A percentile compares a stretch with the other conserved stretches of the same genome.
phyloP scores from a whole-genome alignment of 805 yeast species.

The Cyberlindnera maclurae region DNA sequence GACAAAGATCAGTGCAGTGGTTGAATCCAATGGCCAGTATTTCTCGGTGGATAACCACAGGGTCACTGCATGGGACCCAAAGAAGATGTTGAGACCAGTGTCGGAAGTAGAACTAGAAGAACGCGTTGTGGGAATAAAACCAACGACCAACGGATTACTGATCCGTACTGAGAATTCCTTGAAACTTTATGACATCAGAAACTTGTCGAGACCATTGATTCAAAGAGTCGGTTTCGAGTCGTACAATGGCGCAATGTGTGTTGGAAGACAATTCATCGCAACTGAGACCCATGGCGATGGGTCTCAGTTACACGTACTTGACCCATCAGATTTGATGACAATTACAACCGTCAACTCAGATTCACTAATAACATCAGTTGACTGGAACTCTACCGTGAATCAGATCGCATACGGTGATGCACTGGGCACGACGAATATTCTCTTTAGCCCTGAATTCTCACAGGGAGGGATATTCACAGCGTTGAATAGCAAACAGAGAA shows the following conservation, averaged over 20 bases:
- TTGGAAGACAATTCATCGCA: constrained; percentile 1
- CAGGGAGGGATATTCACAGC: constrained; percentile 15
- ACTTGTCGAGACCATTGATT: constrained; percentile 12
- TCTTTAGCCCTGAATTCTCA: constrained; percentile 18
- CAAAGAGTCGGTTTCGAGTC: constrained; percentile 10
- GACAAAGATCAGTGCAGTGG: constrained; percentile 7
- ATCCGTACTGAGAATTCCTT: constrained; percentile 1
- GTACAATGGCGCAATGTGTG: constrained; percentile 2
- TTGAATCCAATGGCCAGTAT: constrained; percentile 3
- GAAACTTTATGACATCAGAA: constrained; percentile 19
- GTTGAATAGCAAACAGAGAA: constrained; percentile 16
- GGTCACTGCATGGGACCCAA: constrained; percentile 13
- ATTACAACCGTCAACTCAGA: constrained; percentile 5
- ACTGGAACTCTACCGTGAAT: constrained; percentile 18
- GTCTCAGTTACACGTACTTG: constrained; percentile 11
- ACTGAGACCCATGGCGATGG: constrained; percentile 2
- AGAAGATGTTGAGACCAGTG: constrained; percentile 8
- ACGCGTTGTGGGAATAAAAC: not conserved
- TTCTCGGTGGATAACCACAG: constrained; percentile 8
- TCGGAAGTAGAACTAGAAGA: not conserved
- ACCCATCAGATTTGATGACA: constrained; percentile 17
- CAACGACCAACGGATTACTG: not conserved
- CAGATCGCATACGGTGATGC: constrained; percentile 21
- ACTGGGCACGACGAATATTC: constrained; percentile 8
- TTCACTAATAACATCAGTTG: constrained; percentile 10